Conservation (phyloP, 305 asterid species). For the Ilex paraguariensis region DNA sequence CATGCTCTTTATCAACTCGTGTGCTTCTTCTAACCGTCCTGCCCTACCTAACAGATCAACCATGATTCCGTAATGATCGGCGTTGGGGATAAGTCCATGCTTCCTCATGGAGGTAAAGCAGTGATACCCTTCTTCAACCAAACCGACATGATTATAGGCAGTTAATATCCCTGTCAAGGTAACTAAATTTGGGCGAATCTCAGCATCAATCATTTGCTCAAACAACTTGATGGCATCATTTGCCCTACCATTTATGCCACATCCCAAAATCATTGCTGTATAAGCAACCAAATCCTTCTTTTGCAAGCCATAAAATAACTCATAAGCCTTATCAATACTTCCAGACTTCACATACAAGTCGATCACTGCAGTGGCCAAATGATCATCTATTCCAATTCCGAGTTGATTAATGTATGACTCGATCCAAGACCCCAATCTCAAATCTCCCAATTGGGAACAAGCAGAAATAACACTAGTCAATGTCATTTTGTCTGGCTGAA, state of each 20-base stretch:
- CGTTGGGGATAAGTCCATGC: constrained; percentile 58
- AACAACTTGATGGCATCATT: constrained; percentile 55
- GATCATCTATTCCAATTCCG: constrained; percentile 76
- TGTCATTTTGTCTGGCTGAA: constrained; percentile 70
- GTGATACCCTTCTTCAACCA: constrained; percentile 73
- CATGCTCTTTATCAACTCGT: constrained; percentile 64
- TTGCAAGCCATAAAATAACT: constrained; percentile 42
- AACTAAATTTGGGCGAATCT: constrained; percentile 54
- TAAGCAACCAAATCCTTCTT: constrained; percentile 68
- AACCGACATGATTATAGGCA: constrained; percentile 63
- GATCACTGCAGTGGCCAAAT: constrained; percentile 63
- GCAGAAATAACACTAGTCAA: constrained; percentile 69
- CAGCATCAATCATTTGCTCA: constrained; percentile 52
- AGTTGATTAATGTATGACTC: constrained; percentile 46
- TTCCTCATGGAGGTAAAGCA: constrained; percentile 61
- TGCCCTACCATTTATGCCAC: constrained; percentile 69
- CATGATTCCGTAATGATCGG: constrained; percentile 72
- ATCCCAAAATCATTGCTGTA: constrained; percentile 84
- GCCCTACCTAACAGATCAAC: constrained; percentile 80
- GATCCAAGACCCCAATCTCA: constrained; percentile 41
- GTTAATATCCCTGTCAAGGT: constrained; percentile 65
- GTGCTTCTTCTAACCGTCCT: constrained; percentile 65
- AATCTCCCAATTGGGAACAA: constrained; percentile 79
- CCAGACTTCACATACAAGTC: constrained; percentile 83
- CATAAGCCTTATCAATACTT: constrained; percentile 57